Percentiles rank a stretch among this genome's conserved stretches.
These are phyloP conservation scores for Excoecaria cochinchinensis DNA, from an alignment of 345 rosid genomes.

Conservation along the genomic window DNA sequence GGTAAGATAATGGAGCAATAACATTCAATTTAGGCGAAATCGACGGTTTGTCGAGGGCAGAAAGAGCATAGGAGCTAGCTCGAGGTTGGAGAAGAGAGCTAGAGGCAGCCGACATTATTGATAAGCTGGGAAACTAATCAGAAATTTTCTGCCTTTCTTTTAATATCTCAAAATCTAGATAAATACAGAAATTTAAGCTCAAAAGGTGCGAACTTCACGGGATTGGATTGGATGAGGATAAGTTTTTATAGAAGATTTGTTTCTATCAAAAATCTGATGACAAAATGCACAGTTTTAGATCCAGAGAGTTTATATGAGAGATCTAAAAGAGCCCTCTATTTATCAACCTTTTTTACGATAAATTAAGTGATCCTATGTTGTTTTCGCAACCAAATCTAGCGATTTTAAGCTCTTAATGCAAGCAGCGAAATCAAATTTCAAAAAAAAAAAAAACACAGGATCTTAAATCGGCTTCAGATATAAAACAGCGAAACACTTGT, in stretches of 20 bases:
- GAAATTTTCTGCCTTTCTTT: neutral
- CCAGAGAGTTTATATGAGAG: neutral
- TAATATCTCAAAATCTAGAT: neutral
- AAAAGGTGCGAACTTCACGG: neutral
- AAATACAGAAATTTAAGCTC: neutral
- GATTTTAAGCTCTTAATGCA: neutral
- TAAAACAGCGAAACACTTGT: neutral
- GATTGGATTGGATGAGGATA: neutral
- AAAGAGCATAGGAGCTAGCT: slow-evolving; percentile 24
- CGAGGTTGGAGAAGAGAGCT: slow-evolving; percentile 43
- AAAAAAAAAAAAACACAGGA: neutral
- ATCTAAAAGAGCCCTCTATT: neutral
- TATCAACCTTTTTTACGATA: neutral
- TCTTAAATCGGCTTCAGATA: neutral
- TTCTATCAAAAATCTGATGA: neutral
- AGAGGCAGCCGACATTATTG: slow-evolving; percentile 55
- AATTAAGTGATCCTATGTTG: neutral
- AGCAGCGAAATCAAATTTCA: neutral
- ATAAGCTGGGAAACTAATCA: neutral
- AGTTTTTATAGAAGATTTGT: neutral
- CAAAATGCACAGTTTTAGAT: slow-evolving; percentile 2
- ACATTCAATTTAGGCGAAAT: slow-evolving; percentile 41
- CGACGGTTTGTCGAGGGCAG: slow-evolving; percentile 29
- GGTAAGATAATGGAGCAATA: slow-evolving; percentile 20
- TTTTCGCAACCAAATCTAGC: neutral